Percentiles rank a stretch among this genome's conserved stretches.
These are phyloP conservation scores for Chernovozyma aurita DNA, from an alignment of 1,139 yeast genomes.

Conservation along the genomic window DNA sequence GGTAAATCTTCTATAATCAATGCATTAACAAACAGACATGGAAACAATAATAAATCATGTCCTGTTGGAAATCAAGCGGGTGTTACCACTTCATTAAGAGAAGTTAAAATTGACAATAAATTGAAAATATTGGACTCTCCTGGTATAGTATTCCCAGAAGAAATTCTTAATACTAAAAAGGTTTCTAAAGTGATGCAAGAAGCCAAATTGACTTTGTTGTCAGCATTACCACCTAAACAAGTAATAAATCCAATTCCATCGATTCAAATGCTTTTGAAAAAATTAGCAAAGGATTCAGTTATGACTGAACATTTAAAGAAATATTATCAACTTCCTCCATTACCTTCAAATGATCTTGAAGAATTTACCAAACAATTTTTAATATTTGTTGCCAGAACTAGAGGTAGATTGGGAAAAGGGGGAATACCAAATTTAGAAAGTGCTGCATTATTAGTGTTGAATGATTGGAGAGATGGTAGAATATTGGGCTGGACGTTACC, in stretches of 20 bases:
- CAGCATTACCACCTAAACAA: slow-evolving; percentile 87
- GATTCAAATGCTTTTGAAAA: slow-evolving; percentile 68
- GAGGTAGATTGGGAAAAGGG: slow-evolving; percentile 89
- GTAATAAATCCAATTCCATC: slow-evolving; percentile 84
- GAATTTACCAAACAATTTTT: slow-evolving; percentile 78
- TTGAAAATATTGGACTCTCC: slow-evolving; percentile 91
- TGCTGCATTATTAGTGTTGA: slow-evolving; percentile 79
- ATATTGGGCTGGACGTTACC: slow-evolving; percentile 90
- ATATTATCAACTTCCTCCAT: slow-evolving; percentile 77
- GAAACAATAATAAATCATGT: slow-evolving; percentile 65
- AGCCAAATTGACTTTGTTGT: slow-evolving; percentile 81
- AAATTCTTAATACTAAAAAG: slow-evolving; percentile 40
- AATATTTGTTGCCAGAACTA: slow-evolving; percentile 87
- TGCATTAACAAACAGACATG: slow-evolving; percentile 81
- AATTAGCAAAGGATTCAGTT: slow-evolving; percentile 63
- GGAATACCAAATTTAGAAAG: slow-evolving; percentile 87
- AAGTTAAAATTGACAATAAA: slow-evolving; percentile 87
- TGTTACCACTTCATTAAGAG: slow-evolving; percentile 87
- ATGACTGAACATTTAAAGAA: slow-evolving; percentile 74
- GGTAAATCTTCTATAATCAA: slow-evolving; percentile 96
- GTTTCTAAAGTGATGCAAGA: slow-evolving; percentile 62
- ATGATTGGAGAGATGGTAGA: slow-evolving; percentile 97
- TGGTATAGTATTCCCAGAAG: slow-evolving; percentile 93
- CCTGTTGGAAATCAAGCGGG: slow-evolving; percentile 99
- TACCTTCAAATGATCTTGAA: slow-evolving; percentile 59